phyloP scores from a whole-genome alignment of 106 monocot species.

The Gastrodia elata region DNA sequence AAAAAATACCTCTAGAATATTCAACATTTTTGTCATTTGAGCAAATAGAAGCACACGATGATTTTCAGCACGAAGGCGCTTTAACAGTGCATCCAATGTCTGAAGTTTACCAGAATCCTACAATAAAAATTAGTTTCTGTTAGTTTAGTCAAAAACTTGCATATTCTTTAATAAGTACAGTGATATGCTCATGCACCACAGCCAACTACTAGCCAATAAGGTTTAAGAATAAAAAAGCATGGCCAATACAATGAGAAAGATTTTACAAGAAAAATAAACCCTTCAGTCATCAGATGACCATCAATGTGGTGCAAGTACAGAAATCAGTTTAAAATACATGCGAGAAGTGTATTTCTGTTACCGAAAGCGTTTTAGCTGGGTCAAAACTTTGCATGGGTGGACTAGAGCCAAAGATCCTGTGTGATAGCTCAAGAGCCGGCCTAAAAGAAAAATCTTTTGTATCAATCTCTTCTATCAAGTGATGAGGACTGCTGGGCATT shows the following conservation, averaged over 20 bases:
- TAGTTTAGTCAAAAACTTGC: neutral
- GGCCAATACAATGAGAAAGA: neutral
- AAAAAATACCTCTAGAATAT: constrained; percentile 88
- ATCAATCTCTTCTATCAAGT: constrained; percentile 73
- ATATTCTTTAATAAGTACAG: neutral
- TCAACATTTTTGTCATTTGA: constrained; percentile 99
- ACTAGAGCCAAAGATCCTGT: constrained; percentile 90
- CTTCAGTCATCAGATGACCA: neutral
- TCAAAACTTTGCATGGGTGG: constrained; percentile 86
- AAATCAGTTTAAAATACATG: neutral
- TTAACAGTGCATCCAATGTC: constrained; percentile 73
- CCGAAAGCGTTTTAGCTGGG: constrained; percentile 96
- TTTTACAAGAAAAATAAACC: neutral
- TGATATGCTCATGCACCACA: neutral
- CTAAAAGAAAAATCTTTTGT: constrained; percentile 21
- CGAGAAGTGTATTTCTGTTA: constrained; percentile 18
- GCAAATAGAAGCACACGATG: constrained; percentile 97
- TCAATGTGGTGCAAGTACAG: neutral
- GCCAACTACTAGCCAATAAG: neutral
- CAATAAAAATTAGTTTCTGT: constrained; percentile 10
- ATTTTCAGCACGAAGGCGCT: constrained; percentile 80
- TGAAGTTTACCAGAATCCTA: constrained; percentile 99
- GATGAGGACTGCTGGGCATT: constrained; percentile 46
- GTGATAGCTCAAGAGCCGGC: constrained; percentile 58
- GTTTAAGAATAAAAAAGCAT: neutral